Evolutionary conservation across 768 basidiomycete species (phyloP), one percentile per base, ranked within the genome.

Genomic region (Boletus sp.): DNA sequence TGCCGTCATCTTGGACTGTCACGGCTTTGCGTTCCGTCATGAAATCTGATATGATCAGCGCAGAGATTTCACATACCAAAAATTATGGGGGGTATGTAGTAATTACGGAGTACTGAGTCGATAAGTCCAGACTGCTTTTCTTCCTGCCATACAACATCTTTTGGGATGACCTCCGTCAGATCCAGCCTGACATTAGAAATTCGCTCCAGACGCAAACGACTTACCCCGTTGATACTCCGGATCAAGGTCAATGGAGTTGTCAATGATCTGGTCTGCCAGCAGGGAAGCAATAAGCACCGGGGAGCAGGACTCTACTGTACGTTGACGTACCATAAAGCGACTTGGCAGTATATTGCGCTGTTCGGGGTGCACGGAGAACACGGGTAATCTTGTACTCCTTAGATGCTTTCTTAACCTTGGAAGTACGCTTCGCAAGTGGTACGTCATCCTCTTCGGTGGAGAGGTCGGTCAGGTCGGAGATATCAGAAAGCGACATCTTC

Each of bases 221-320:
- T 39, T 50, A 83, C 85, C 82, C 67, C 86, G 75, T 62, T 88
- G 86, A 65, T 87, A 87, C 57, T 86, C 83, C 0, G 86, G 85
- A 56, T 87, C 76, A 8, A 87, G 73, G 53, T 85, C 77, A 42
- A 87, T 79, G 10, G 66, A 60, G 6, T 71, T 75, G 5, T 79
- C 69, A 4, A 75, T 62, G 32, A 86, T 77, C 60, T 80, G 77
- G 50, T 79, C 85, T 86, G 56, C 24, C 14, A 10, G 39, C 3
- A 17, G 28, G 40, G 1, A 37, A 44, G 20, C 10, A 36, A 32
- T 47, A 41, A 50, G 50, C 51, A 30, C 46, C 18, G 39, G 18
- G 18, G 50, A 51, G 35, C 14, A 11, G 37, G 24, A 44, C 6
- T 47, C 2, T 40, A 33, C 2, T 32, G n/a, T 15, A 42, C 29